Base-by-base conservation (phyloP, 768 basidiomycete genomes). In the Tulasnella calospora region DNA sequence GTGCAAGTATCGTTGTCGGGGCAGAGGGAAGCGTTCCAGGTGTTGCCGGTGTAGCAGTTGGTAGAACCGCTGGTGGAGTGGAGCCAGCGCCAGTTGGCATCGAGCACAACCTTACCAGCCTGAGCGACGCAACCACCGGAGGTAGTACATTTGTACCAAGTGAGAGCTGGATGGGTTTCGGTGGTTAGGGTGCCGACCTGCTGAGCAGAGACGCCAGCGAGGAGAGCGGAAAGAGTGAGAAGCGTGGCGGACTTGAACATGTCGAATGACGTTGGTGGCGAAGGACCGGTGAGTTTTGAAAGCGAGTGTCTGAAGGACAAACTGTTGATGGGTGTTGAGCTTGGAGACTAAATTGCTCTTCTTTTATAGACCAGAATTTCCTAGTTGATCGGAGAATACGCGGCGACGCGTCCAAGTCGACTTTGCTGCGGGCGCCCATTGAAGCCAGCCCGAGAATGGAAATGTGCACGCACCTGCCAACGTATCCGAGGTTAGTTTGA, bases 11-110 rank as follows among this genome's bases (percentile, higher is more conserved):
- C 83, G 81, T 88, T 86, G 36, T 55, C 35, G 44, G 74, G 41
- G 47, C 88, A 86, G 85, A 89, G 61, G 13, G 61, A 30, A 33
- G 61, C 12, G 27, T 33, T 85, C 88, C 88, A 90, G 21, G 84
- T 82, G 85, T 89, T 89, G 46, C 89, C 89, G 79, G 87, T 89
- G 85, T 89, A 89, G 84, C 84, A 85, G 82, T 86, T 86, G 79
- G 85, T 71, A 35, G 44, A 78, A 36, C 82, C 85, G 79, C 79
- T 81, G 77, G 82, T 83, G 47, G 81, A 81, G 82, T 88, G 87
- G 19, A 78, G 72, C 79, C 79, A 87, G 75, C 80, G 75, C 79
- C 79, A 80, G 79, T 80, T 80, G 30, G 79, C 55, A 72, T 79
- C 79, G 35, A 80, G 79, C 13, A 47, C 40, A 36, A 78, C 71